These are phyloP conservation scores for Epicoccum nigrum DNA, from an alignment of 2,329 filamentous ascomycete genomes.

Conservation along the genomic window DNA sequence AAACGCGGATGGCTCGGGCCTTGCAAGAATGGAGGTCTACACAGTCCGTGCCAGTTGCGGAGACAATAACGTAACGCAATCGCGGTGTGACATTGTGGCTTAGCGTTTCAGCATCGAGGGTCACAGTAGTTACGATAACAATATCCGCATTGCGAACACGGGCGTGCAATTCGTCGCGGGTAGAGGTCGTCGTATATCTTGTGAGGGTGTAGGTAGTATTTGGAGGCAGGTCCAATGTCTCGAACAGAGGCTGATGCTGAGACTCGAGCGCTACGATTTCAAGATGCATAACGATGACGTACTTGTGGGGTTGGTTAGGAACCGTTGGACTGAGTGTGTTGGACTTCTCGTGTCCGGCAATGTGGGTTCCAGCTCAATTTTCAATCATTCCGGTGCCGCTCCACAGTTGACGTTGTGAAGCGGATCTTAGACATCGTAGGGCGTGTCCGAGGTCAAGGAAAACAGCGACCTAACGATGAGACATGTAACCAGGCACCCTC, in stretches of 20 bases:
- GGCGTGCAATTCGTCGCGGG: slow-evolving; percentile 41
- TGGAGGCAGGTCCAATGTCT: slow-evolving; percentile 48
- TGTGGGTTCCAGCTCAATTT: slow-evolving; percentile 1
- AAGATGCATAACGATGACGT: slow-evolving; percentile 44
- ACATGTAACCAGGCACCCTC: slow-evolving; percentile 2
- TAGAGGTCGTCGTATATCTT: slow-evolving; percentile 42
- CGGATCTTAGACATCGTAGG: slow-evolving; percentile 1
- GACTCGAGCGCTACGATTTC: slow-evolving; percentile 56
- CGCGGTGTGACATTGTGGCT: slow-evolving; percentile 47
- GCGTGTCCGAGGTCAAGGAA: neutral
- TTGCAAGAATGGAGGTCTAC: slow-evolving; percentile 54
- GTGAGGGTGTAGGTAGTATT: slow-evolving; percentile 49
- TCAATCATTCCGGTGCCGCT: neutral
- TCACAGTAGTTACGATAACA: slow-evolving; percentile 50
- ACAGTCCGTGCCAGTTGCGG: slow-evolving; percentile 56
- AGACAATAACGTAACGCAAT: slow-evolving; percentile 53
- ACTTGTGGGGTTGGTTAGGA: neutral
- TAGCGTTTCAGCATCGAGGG: slow-evolving; percentile 51
- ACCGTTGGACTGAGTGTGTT: neutral
- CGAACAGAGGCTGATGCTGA: slow-evolving; percentile 49
- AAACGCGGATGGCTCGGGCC: slow-evolving; percentile 53
- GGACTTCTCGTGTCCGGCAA: neutral
- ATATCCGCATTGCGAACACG: slow-evolving; percentile 57
- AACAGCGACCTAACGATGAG: neutral
- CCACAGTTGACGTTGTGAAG: neutral